Conservation (phyloP, 257 asterid genomes). For the Jacaranda copaia region DNA sequence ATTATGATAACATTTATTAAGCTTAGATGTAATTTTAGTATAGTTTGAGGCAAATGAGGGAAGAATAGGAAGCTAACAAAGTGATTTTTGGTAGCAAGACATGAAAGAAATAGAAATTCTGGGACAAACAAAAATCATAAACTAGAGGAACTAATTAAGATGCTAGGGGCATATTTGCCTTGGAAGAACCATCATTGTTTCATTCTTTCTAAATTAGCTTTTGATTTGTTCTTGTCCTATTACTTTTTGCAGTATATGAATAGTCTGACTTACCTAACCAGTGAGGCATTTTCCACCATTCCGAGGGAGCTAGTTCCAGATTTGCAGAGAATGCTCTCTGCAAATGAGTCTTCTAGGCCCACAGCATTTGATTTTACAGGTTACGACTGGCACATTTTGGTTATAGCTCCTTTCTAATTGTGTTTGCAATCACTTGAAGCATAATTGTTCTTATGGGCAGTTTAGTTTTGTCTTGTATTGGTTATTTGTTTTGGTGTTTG, state of each 20-base stretch:
- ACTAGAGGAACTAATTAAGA: neutral
- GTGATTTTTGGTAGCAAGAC: neutral
- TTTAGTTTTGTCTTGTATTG: slow-evolving; percentile 6
- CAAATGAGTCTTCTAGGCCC: slow-evolving; percentile 79
- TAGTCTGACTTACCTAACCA: slow-evolving; percentile 84
- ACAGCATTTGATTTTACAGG: slow-evolving; percentile 91
- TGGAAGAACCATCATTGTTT: neutral
- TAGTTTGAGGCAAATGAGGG: neutral
- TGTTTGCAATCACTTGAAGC: slow-evolving; percentile 14
- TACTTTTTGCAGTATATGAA: slow-evolving; percentile 82
- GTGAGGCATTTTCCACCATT: slow-evolving; percentile 77
- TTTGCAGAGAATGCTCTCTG: slow-evolving; percentile 86
- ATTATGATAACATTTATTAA: neutral
- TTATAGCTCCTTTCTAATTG: slow-evolving; percentile 26
- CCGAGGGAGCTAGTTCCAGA: slow-evolving; percentile 83
- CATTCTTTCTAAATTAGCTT: slow-evolving; percentile 13
- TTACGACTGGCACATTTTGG: slow-evolving; percentile 32
- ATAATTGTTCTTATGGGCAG: slow-evolving; percentile 17
- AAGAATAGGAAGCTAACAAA: neutral
- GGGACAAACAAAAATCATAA: neutral
- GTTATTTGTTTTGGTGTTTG: slow-evolving; percentile 6
- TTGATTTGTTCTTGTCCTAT: slow-evolving; percentile 34
- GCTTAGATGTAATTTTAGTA: too few relatives aligned
- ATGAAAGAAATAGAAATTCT: slow-evolving; percentile 10
- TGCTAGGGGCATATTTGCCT: slow-evolving; percentile 12